Evolutionary conservation across 2,329 filamentous ascomycete species (phyloP), one percentile per base, ranked within the genome.

Genomic region (Emergomyces orientalis): DNA sequence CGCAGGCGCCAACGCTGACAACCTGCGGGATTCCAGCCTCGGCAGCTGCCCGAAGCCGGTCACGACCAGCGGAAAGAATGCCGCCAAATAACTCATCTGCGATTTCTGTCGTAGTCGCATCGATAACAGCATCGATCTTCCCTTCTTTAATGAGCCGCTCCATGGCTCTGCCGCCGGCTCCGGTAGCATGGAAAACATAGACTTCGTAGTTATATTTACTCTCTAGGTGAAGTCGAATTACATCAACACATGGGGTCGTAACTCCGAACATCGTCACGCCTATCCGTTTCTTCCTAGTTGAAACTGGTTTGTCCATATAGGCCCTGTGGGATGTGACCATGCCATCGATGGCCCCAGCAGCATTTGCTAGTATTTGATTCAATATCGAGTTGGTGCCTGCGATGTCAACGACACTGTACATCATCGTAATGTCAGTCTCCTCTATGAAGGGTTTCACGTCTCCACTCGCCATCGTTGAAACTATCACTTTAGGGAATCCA

Each of bases 211-310:
- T 34, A 61, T 62, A 9, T 14, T 60, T 51, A 51, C 59, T 32
- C 19, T 47, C 57, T 9, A 89, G 76, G 55, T 81, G 72, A 1
- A 72, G 67, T 0, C 85, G 79, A 1, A 87, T 81, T 0, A 71
- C 73, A 56, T 86, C 82, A 0, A 86, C 86, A 13, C 82, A 83
- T 0, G 86, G 86, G 0, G 87, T 90, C 0, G 88, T 90, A 7
- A 90, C 86, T 1, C 88, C 87, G 69, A 89, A 90, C 87, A 90
- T 90, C 1, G 87, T 88, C 30, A 89, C 81, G 0, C 81, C 87
- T 7, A 90, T 77, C 0, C 81, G 76, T 62, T 79, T 81, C 67
- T 78, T 80, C 9, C 65, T 25, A 54, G 61, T 66, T 43, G 39
- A 64, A 25, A 32, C 55, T 55, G 59, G 27, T 25, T 43, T 57